Base-by-base conservation (phyloP, 176 grass and related monocot species). In the Melocanna baccifera region DNA sequence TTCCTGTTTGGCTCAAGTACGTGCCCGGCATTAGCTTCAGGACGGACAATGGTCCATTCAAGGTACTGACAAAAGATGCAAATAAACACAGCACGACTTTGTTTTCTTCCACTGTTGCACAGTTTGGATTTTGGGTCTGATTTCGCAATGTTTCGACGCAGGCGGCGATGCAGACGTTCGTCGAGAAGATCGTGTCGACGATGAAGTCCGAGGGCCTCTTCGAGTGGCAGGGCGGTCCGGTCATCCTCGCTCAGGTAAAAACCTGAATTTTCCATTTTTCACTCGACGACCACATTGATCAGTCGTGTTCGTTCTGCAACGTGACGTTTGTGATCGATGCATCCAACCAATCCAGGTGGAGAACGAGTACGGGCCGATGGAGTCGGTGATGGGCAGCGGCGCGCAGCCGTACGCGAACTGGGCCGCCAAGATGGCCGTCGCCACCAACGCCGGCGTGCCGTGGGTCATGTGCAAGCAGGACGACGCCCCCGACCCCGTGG, bases 391-490 rank as follows among this genome's bases (percentile, higher is more conserved):
- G 65, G 96, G 96, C 69, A 64, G 53, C 71, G 82, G 92, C 83
- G 93, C 96, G 13, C 90, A 91, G 86, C 71, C 87, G 6, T 99
- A 99, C 40, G 76, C 87, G 26, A 83, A 30, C 88, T 99, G 96
- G 96, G 91, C 93, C 3, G 93, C 91, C 73, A 93, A 91, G 86
- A 99, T 99, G 96, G 96, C 96, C 43, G 81, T 99, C 48, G 93
- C 76, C 77, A 89, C 92, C 39, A 88, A 73, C 86, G 92, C 96
- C 41, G 96, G 93, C 61, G 93, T 99, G 83, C 96, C 93, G 0
- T 99, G 96, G 96, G 79, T 95, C 64, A 99, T 99, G 96, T 99
- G 96, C 88, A 99, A 99, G 76, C 93, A 99, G 85, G 96, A 99
- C 41, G 96, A 99, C 86, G 96, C 96, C 2, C 96, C 96, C 19